Evolutionary conservation across 192 early-diverging fungal species (phyloP), one percentile per base, ranked within the genome.

Genomic region (Coemansia sp.): DNA sequence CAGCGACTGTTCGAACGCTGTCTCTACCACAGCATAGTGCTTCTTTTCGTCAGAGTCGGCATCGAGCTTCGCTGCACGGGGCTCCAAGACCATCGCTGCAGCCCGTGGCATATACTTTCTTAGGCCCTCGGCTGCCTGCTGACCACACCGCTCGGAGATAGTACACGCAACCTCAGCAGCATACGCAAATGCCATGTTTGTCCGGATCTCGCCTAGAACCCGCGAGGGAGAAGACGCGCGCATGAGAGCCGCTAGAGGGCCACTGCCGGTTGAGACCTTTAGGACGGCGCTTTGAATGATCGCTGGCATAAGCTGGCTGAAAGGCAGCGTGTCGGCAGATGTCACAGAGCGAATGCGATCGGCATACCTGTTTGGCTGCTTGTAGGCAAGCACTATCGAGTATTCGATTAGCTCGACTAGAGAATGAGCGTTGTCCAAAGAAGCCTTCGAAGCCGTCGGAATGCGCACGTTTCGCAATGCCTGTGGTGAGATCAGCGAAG

Each of bases 341-440:
- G 20, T n/a, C 7, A 6, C 32, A 9, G 45, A 61, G 56, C 66
- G 51, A 33, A 83, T 62, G n/a, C 76, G 73, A 35, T 78, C 81
- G 14, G 72, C 81, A 45, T 83, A 75, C 43, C 72, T 77, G 76
- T 83, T 66, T 32, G 81, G 81, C 41, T 65, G 72, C 53, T 66
- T 68, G 17, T 69, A 43, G 1, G 81, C 76, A 4, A 75, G 69
- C 34, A 22, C 57, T 5, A 70, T 56, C 5, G 81, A 75, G 2
- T 68, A 69, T 56, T 83, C 81, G 8, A 83, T n/a, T 38, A 78
- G 74, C 5, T 43, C 36, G n/a, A 83, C 67, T 11, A 78, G 64
- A 6, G 39, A 35, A 11, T 67, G 72, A 7, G 69, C 81, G 9
- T 51, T 64, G 18, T 65, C 60, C 20, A 67, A 38, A 3, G 58